Conservation (phyloP, 2,329 filamentous ascomycete species). For the Anthostomella pinea region DNA sequence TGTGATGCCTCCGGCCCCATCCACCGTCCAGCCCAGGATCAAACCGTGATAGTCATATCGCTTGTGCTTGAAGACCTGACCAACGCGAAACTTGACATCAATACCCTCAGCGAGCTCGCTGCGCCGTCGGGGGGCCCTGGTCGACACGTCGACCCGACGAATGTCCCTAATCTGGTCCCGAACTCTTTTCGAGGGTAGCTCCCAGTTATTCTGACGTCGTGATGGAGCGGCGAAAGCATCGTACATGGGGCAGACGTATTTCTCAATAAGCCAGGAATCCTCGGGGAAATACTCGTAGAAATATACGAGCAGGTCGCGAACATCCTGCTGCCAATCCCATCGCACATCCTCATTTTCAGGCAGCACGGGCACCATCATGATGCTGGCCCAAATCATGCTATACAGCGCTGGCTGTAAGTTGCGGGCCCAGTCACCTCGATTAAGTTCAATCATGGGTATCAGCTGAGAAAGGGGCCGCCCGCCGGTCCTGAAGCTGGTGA, state of each 20-base stretch:
- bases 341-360: conserved; percentile 37
- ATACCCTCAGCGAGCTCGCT: conserved; percentile 27
- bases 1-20: conserved; percentile 62
- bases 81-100: conserved; percentile 64
- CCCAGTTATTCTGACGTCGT: conserved; percentile 32
- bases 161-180: conserved; percentile 39
- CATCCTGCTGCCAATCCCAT: conserved; percentile 56
- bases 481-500: conserved; percentile 43
- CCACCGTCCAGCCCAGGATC: conserved; percentile 82
- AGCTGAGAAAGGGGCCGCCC: conserved; percentile 37
- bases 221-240: conserved; percentile 38
- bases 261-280: conserved; percentile 69
- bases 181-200: conserved; percentile 33
- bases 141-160: conserved; percentile 40
- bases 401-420: conserved; percentile 63
- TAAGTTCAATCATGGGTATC: conserved; percentile 35
- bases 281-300: conserved; percentile 66
- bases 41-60: conserved; percentile 77
- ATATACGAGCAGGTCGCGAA: conserved; percentile 63
- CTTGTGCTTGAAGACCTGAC: conserved; percentile 80
- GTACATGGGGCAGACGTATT: conserved; percentile 64
- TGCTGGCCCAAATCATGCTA: conserved; percentile 68
- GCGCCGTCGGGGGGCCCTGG: conserved; percentile 35
- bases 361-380: conserved; percentile 50
- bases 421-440: conserved; percentile 51